Conservation (phyloP, 495 filamentous ascomycete genomes). For the Annulohypoxylon nitens region DNA sequence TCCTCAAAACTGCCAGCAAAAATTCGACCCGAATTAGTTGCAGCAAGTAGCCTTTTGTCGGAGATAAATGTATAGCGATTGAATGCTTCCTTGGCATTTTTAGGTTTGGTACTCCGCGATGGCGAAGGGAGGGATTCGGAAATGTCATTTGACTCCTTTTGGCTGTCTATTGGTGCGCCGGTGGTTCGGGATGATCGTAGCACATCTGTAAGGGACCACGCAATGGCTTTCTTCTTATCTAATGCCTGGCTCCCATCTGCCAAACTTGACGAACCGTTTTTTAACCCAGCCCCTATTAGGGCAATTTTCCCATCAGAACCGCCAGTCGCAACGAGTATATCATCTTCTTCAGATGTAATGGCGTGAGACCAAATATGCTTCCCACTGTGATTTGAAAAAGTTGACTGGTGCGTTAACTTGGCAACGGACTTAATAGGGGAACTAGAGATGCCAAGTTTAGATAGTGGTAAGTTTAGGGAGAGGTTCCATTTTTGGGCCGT, state of each 20-base stretch:
- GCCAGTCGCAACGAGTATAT: slow-evolving; percentile 75
- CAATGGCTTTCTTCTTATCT: slow-evolving; percentile 13
- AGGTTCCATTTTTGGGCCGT: slow-evolving; percentile 79
- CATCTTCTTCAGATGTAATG: slow-evolving; percentile 51
- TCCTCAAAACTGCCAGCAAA: slow-evolving; percentile 61
- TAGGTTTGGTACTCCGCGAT: slow-evolving; percentile 38
- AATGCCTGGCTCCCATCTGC: neutral
- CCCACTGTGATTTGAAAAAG: slow-evolving; percentile 75
- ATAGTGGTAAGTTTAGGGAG: slow-evolving; percentile 42
- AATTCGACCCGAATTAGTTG: slow-evolving; percentile 71
- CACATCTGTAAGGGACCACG: slow-evolving; percentile 41
- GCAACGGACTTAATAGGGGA: slow-evolving; percentile 32
- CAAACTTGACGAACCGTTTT: neutral
- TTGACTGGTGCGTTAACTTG: slow-evolving; percentile 64
- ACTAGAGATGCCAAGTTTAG: neutral
- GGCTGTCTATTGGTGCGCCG: neutral
- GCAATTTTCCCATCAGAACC: slow-evolving; percentile 82
- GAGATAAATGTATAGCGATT: slow-evolving; percentile 76
- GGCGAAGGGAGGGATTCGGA: neutral
- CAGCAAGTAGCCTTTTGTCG: slow-evolving; percentile 67
- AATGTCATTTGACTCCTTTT: neutral
- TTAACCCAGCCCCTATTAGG: slow-evolving; percentile 50
- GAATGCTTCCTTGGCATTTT: slow-evolving; percentile 61
- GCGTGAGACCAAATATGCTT: slow-evolving; percentile 93
- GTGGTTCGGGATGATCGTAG: slow-evolving; percentile 23